Evolutionary conservation across 345 rosid genomes (phyloP).

Genomic region (Citropsis articulata): DNA sequence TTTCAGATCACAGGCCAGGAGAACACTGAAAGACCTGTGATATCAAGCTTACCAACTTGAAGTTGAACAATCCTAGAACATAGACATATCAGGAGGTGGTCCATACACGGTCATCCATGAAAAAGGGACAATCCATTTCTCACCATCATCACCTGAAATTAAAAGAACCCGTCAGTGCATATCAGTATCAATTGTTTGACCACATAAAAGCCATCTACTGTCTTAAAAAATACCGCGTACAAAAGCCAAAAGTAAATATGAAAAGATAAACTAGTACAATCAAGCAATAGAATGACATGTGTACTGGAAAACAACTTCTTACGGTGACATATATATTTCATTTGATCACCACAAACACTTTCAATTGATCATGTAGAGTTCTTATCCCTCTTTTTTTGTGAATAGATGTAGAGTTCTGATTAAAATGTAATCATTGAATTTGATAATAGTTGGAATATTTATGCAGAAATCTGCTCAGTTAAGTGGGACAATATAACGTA

Average conservation of each 20-base stretch:
- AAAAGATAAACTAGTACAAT: neutral
- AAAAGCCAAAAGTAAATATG: too few species aligned
- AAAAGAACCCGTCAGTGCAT: neutral
- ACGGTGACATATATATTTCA: neutral
- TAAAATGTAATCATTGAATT: too few species aligned
- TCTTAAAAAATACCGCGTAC: neutral
- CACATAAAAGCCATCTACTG: neutral
- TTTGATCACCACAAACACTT: neutral
- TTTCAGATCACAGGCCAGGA: neutral
- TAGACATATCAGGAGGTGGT: slow-evolving; percentile 84
- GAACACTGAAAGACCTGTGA: neutral
- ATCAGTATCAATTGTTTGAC: neutral
- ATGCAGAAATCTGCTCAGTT: too few species aligned
- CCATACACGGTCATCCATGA: slow-evolving; percentile 87
- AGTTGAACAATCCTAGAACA: slow-evolving; percentile 42
- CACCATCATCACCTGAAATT: slow-evolving; percentile 53
- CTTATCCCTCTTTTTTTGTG: too few species aligned
- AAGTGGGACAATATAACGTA: too few species aligned
- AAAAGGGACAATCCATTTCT: slow-evolving; percentile 61
- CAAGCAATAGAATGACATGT: neutral
- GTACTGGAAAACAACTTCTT: neutral
- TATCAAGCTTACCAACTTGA: neutral
- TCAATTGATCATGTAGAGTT: neutral
- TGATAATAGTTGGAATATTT: too few species aligned
- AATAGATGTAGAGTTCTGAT: too few species aligned